phyloP scores from a whole-genome alignment of 257 asterid species.

The Forsythia suspensa region DNA sequence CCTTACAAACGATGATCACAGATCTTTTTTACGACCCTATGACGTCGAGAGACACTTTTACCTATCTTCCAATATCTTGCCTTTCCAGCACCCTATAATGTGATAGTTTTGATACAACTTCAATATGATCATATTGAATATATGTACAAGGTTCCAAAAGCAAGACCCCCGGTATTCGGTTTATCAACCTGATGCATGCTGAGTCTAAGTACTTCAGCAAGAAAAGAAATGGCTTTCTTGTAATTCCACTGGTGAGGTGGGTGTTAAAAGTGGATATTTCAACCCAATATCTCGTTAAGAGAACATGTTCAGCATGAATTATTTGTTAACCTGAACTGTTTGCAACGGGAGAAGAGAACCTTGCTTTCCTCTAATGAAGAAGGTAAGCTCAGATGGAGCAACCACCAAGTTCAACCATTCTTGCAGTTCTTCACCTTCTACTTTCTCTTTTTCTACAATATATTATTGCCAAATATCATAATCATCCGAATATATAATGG shows the following conservation, averaged over 20 bases:
- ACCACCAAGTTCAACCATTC: conserved; percentile 85
- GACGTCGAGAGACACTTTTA: neutral
- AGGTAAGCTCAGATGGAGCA: conserved; percentile 86
- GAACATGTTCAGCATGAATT: neutral
- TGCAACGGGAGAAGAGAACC: conserved; percentile 75
- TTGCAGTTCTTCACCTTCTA: conserved; percentile 94
- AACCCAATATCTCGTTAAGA: neutral
- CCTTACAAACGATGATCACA: neutral
- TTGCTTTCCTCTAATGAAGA: conserved; percentile 74
- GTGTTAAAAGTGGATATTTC: neutral
- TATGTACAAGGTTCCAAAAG: conserved; percentile 31
- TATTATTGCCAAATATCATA: conserved; percentile 9
- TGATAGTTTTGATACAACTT: neutral
- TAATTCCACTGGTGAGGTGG: neutral
- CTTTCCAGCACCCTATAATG: conserved; percentile 23
- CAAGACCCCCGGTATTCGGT: conserved; percentile 3
- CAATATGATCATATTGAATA: conserved; percentile 18
- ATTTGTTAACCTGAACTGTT: conserved; percentile 44
- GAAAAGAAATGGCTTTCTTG: conserved; percentile 4
- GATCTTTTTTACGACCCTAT: neutral
- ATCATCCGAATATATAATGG: conserved; percentile 5
- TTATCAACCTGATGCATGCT: conserved; percentile 1
- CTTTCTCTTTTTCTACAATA: conserved; percentile 79
- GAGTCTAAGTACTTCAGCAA: conserved; percentile 3
- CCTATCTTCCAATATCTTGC: conserved; percentile 15